phyloP scores from a whole-genome alignment of 2,329 filamentous ascomycete genomes.

The Sphaceloma murrayae region DNA sequence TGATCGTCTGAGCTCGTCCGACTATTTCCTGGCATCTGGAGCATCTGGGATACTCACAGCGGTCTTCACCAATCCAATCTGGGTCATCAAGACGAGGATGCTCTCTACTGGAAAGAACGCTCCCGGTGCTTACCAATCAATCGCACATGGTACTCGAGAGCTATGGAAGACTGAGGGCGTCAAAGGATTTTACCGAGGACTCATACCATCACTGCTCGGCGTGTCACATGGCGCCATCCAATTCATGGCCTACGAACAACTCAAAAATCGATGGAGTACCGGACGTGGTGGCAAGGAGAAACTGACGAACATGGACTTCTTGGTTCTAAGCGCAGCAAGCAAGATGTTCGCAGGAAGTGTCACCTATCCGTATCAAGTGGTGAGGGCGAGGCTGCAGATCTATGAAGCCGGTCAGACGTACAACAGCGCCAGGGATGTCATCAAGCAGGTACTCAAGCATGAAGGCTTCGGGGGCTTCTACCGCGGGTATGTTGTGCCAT shows the following conservation, averaged over 20 bases:
- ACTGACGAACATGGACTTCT: slow-evolving; percentile 63
- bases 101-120: slow-evolving; percentile 67
- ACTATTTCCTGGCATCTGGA: slow-evolving; percentile 74
- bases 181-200: slow-evolving; percentile 76
- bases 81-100: slow-evolving; percentile 98
- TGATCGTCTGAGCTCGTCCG: slow-evolving; percentile 47
- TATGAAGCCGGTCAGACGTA: slow-evolving; percentile 72
- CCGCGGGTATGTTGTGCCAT: slow-evolving; percentile 53
- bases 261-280: slow-evolving; percentile 52
- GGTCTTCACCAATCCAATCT: slow-evolving; percentile 83
- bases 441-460: slow-evolving; percentile 62
- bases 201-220: slow-evolving; percentile 72
- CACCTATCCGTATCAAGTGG: slow-evolving; percentile 92
- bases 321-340: slow-evolving; percentile 68
- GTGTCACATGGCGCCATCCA: slow-evolving; percentile 90
- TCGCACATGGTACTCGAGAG: slow-evolving; percentile 58
- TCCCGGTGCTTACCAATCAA: slow-evolving; percentile 70
- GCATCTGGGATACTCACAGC: slow-evolving; percentile 64
- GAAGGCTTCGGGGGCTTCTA: slow-evolving; percentile 83
- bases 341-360: slow-evolving; percentile 84
- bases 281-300: slow-evolving; percentile 30
- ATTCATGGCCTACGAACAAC: slow-evolving; percentile 84
- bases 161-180: slow-evolving; percentile 64
- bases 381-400: slow-evolving; percentile 79
- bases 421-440: slow-evolving; percentile 61